phyloP scores from a whole-genome alignment of 2,329 filamentous ascomycete species.

The Aureobasidium sp. region DNA sequence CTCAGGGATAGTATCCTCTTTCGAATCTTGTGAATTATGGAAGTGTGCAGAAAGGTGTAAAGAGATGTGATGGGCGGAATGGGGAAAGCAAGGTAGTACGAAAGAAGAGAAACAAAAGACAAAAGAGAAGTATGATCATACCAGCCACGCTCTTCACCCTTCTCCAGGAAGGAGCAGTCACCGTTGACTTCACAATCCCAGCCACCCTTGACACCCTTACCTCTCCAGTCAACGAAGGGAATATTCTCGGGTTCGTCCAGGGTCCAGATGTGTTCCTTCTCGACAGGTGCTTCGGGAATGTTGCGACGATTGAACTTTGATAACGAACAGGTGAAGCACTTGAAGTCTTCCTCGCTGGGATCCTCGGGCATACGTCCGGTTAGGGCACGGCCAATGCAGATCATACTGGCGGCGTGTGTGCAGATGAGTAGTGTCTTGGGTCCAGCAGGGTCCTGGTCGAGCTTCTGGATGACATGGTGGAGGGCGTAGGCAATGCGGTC shows the following conservation, averaged over 20 bases:
- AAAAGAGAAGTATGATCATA: slow-evolving; percentile 51
- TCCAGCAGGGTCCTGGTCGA: slow-evolving; percentile 72
- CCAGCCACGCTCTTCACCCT: slow-evolving; percentile 91
- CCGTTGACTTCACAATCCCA: slow-evolving; percentile 87
- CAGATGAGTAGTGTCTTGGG: slow-evolving; percentile 79
- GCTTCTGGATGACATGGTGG: slow-evolving; percentile 73
- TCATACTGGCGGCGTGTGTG: slow-evolving; percentile 90
- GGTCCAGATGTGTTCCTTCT: slow-evolving; percentile 31
- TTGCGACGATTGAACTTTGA: slow-evolving; percentile 68
- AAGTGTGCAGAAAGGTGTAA: background rate
- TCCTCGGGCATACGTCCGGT: slow-evolving; percentile 81
- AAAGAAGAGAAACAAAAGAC: slow-evolving; percentile 25
- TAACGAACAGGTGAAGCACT: slow-evolving; percentile 84
- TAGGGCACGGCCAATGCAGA: slow-evolving; percentile 84
- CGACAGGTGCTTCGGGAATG: slow-evolving; percentile 13
- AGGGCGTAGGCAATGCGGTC: slow-evolving; percentile 79
- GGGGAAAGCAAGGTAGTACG: background rate
- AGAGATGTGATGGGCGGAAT: background rate
- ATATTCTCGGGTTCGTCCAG: slow-evolving; percentile 37
- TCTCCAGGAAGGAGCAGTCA: slow-evolving; percentile 83
- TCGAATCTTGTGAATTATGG: background rate
- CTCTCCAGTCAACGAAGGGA: slow-evolving; percentile 62
- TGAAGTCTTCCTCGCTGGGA: slow-evolving; percentile 80
- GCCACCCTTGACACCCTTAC: slow-evolving; percentile 73
- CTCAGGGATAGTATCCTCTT: slow-evolving; percentile 20